Percentiles rank a stretch among this genome's conserved stretches.
These are phyloP conservation scores for Brassica cretica DNA, from an alignment of 345 rosid genomes.

Conservation along the genomic window DNA sequence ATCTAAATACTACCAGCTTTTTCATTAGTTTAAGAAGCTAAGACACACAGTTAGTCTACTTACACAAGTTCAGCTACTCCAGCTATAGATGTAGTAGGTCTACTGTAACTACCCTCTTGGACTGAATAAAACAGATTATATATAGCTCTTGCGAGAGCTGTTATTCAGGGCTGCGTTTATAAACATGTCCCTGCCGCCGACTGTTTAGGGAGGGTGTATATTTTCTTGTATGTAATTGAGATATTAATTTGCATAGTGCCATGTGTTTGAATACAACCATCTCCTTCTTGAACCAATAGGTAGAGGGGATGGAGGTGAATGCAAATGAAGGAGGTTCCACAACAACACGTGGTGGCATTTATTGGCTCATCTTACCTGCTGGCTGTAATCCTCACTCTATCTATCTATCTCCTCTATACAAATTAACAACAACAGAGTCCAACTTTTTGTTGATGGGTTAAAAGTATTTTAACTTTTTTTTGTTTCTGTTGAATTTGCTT, in stretches of 20 bases:
- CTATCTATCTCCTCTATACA: constrained; percentile 23
- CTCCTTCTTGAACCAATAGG: constrained; percentile 48
- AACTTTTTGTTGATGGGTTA: not conserved
- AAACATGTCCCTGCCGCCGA: not conserved
- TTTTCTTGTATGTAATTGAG: not conserved
- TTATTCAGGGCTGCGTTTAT: not conserved
- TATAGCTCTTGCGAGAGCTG: not conserved
- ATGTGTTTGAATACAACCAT: not conserved
- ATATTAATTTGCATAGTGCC: not conserved
- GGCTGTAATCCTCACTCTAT: constrained; percentile 67
- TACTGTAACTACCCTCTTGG: not conserved
- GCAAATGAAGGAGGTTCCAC: constrained; percentile 96
- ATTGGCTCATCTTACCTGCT: constrained; percentile 94
- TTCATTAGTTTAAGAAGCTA: not conserved
- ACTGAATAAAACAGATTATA: not conserved
- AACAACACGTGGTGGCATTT: constrained; percentile 87
- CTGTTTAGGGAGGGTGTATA: not conserved
- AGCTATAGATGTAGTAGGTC: not conserved
- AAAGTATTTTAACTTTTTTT: not conserved
- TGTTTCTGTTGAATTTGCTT: constrained; percentile 12
- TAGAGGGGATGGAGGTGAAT: constrained; percentile 92
- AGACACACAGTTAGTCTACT: not conserved
- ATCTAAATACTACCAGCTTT: not conserved
- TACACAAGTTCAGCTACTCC: not conserved
- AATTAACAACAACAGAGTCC: not conserved